Conservation (phyloP, 805 yeast species). For the Nakazawaea sp. region DNA sequence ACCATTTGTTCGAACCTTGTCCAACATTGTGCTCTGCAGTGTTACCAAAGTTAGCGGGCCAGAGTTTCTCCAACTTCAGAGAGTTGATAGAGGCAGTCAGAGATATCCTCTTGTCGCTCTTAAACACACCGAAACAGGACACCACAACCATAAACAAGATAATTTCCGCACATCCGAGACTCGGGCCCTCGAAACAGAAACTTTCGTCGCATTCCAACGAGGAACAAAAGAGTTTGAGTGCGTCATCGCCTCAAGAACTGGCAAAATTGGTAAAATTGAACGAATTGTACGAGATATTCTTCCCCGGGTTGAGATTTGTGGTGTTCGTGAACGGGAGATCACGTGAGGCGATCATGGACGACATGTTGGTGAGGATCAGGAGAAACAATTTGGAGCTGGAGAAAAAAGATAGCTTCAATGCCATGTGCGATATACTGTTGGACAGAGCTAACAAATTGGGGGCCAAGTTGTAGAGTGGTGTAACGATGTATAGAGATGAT, state of each 20-base stretch:
- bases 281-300: constrained; percentile 33
- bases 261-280: constrained; percentile 46
- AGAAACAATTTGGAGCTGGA: constrained; percentile 51
- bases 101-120: constrained; percentile 22
- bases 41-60: constrained; percentile 21
- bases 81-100: constrained; percentile 43
- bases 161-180: constrained; percentile 86
- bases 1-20: constrained; percentile 64
- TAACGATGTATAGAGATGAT: too few species aligned
- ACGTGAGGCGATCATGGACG: constrained; percentile 54
- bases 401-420: constrained; percentile 62
- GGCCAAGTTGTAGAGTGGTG: constrained; percentile 28
- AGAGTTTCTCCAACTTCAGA: constrained; percentile 19
- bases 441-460: constrained; percentile 62
- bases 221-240: constrained; percentile 64
- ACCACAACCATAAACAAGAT: constrained; percentile 29
- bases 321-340: constrained; percentile 84
- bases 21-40: constrained; percentile 31
- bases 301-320: constrained; percentile 72
- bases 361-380: constrained; percentile 53
- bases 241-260: constrained; percentile 42
- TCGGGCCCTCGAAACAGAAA: constrained; percentile 55
- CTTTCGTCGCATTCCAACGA: constrained; percentile 58
- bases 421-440: constrained; percentile 87
- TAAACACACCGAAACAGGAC: background rate